Evolutionary conservation across 1,284 basidiomycete genomes (phyloP).

Genomic region (Cryptococcus sp.): DNA sequence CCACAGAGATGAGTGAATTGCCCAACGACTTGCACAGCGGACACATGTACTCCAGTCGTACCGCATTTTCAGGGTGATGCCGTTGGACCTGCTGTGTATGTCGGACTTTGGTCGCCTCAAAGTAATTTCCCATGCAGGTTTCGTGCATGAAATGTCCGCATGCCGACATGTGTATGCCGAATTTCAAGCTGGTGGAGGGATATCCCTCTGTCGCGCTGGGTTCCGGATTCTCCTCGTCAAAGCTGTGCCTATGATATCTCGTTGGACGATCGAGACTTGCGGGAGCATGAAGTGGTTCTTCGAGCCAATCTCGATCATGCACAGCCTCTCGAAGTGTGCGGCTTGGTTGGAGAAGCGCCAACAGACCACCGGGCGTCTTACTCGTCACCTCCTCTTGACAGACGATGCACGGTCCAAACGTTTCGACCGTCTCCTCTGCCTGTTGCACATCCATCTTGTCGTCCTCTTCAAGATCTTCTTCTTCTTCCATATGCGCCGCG

Average conservation of each 20-base stretch:
- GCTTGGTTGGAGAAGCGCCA: conserved; percentile 90
- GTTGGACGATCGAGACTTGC: conserved; percentile 66
- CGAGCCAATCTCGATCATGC: conserved; percentile 67
- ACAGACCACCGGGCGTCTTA: conserved; percentile 75
- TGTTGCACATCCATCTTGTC: conserved; percentile 50
- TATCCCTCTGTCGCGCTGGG: conserved; percentile 59
- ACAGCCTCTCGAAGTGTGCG: conserved; percentile 79
- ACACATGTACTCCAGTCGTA: conserved; percentile 92
- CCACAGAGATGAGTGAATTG: conserved; percentile 87
- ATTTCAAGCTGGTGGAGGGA: conserved; percentile 69
- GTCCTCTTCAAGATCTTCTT: conserved; percentile 61
- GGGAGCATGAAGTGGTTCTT: conserved; percentile 70
- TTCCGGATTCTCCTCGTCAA: conserved; percentile 22
- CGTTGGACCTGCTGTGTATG: conserved; percentile 88
- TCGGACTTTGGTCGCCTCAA: conserved; percentile 78
- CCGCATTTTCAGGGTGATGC: conserved; percentile 91
- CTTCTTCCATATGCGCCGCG: conserved; percentile 45
- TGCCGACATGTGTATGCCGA: conserved; percentile 84
- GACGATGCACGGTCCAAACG: conserved; percentile 90
- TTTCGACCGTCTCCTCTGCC: conserved; percentile 53
- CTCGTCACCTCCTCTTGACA: conserved; percentile 91
- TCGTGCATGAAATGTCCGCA: conserved; percentile 99
- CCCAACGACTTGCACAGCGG: conserved; percentile 98
- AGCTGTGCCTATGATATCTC: conserved; percentile 30
- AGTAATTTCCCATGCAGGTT: conserved; percentile 90